phyloP scores from a whole-genome alignment of 345 rosid species.

The Hevea brasiliensis region DNA sequence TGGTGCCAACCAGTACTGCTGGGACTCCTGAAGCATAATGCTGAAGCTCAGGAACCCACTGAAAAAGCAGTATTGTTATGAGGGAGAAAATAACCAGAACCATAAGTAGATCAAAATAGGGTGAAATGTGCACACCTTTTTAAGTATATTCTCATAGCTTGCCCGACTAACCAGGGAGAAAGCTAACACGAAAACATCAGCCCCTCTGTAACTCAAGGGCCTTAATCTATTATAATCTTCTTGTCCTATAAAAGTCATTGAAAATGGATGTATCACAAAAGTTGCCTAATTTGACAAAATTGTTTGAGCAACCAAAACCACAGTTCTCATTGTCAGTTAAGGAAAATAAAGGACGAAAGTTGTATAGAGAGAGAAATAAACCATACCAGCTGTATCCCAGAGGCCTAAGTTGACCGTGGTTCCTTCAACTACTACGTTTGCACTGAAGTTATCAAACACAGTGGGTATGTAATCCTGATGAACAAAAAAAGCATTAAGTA shows the following conservation, averaged over 20 bases:
- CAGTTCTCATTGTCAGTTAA: not conserved
- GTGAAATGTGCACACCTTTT: constrained; percentile 54
- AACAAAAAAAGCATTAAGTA: constrained; percentile 23
- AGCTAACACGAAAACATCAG: constrained; percentile 92
- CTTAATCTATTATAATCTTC: constrained; percentile 95
- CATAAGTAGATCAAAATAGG: not conserved
- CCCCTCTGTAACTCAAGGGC: constrained; percentile 98
- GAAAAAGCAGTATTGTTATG: constrained; percentile 40
- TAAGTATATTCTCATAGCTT: constrained; percentile 86
- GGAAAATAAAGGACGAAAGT: not conserved
- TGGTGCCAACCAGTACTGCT: constrained; percentile 84
- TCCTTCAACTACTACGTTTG: constrained; percentile 91
- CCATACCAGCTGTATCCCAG: constrained; percentile 98
- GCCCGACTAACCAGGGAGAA: constrained; percentile 96
- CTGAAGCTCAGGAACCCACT: constrained; percentile 99
- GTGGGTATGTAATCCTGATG: constrained; percentile 95
- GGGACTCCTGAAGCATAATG: constrained; percentile 94
- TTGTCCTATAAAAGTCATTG: constrained; percentile 59
- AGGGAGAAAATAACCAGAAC: not conserved
- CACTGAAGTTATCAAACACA: constrained; percentile 96
- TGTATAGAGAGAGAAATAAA: not conserved
- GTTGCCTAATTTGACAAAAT: not conserved
- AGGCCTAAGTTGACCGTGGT: constrained; percentile 91
- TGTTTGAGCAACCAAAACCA: not conserved
- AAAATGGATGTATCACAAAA: constrained; percentile 1